phyloP scores from a whole-genome alignment of 352 stramenopile genomes.

The Globisporangium acanthophoron region DNA sequence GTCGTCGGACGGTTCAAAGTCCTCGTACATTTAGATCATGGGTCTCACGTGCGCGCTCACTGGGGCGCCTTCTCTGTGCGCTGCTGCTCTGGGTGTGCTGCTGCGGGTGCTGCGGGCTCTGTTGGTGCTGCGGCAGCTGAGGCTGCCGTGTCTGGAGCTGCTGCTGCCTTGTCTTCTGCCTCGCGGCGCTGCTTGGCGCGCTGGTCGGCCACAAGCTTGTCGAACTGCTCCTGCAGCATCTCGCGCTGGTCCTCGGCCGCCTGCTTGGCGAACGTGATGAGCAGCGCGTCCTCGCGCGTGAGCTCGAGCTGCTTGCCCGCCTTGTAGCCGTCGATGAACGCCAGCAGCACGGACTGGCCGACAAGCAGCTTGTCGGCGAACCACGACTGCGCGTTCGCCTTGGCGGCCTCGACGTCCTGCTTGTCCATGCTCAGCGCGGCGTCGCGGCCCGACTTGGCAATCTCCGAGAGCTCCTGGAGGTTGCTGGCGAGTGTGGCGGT shows the following conservation, averaged over 20 bases:
- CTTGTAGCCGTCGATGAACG: constrained; percentile 80
- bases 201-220: constrained; percentile 56
- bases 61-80: background rate
- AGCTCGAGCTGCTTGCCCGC: constrained; percentile 77
- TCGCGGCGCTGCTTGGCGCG: constrained; percentile 45
- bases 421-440: constrained; percentile 52
- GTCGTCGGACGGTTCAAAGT: background rate
- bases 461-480: constrained; percentile 55
- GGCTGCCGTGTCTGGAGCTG: constrained; percentile 6
- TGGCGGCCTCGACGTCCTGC: constrained; percentile 56
- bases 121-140: background rate
- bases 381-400: constrained; percentile 66
- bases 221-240: constrained; percentile 61
- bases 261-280: constrained; percentile 74
- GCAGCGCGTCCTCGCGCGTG: constrained; percentile 58
- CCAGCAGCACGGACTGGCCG: constrained; percentile 70
- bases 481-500: constrained; percentile 64
- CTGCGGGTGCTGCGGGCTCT: background rate
- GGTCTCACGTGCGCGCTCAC: too few relatives aligned
- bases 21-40: background rate
- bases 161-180: constrained; percentile 1
- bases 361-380: constrained; percentile 82
- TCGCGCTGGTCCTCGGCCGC: constrained; percentile 72
- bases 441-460: constrained; percentile 55
- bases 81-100: background rate